Evolutionary conservation across 2,329 filamentous ascomycete species (phyloP).

Genomic region (Aspergillus sergii): DNA sequence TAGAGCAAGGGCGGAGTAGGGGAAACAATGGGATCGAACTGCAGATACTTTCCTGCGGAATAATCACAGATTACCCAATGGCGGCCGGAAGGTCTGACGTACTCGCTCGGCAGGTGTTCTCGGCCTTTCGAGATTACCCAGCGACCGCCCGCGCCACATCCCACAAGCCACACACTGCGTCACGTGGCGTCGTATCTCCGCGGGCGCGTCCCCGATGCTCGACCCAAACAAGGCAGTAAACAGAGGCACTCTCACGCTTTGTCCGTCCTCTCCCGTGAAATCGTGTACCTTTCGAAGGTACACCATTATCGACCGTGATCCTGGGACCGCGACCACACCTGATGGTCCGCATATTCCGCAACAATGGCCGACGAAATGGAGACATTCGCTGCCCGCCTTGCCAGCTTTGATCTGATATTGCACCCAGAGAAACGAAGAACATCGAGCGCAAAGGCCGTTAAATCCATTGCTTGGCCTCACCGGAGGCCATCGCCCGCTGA

Average conservation of each 20-base stretch:
- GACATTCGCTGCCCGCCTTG: slow-evolving; percentile 74
- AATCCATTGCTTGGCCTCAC: slow-evolving; percentile 74
- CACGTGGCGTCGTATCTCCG: slow-evolving; percentile 23
- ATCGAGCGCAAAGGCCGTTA: slow-evolving; percentile 64
- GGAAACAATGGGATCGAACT: slow-evolving; percentile 10
- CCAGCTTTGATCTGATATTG: slow-evolving; percentile 72
- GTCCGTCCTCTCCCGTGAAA: not conserved
- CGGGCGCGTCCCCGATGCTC: slow-evolving; percentile 20
- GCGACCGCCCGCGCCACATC: not conserved
- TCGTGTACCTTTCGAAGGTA: not conserved
- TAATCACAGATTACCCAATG: slow-evolving; percentile 6
- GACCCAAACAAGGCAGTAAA: slow-evolving; percentile 30
- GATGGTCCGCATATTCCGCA: slow-evolving; percentile 13
- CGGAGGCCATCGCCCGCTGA: slow-evolving; percentile 65
- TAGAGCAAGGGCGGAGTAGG: not conserved
- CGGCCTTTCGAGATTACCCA: slow-evolving; percentile 12
- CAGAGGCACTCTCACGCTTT: slow-evolving; percentile 9
- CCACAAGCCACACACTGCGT: not conserved
- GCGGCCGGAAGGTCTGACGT: slow-evolving; percentile 23
- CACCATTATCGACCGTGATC: not conserved
- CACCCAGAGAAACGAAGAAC: slow-evolving; percentile 67
- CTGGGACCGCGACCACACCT: not conserved
- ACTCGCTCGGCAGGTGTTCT: slow-evolving; percentile 21
- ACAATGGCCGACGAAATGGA: slow-evolving; percentile 49
- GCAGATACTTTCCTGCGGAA: slow-evolving; percentile 9